Conservation (phyloP, 179 eudicot species). For the Camellia oleifera region DNA sequence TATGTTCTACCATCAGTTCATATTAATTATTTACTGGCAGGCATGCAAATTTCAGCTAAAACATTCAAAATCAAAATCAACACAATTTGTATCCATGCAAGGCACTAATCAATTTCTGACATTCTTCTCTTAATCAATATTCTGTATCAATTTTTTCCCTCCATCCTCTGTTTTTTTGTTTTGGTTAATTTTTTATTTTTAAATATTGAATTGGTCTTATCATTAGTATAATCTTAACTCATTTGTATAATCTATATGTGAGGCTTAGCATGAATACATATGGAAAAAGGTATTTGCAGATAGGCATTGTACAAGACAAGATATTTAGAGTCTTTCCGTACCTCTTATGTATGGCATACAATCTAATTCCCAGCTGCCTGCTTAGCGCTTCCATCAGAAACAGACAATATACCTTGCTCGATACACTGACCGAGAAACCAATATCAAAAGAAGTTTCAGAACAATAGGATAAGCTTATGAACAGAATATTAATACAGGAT, state of each 20-base stretch:
- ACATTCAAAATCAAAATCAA: slow-evolving; percentile 1
- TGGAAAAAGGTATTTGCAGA: neutral
- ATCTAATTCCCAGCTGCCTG: slow-evolving; percentile 18
- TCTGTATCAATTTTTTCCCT: neutral
- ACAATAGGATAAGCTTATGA: neutral
- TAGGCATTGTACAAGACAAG: neutral
- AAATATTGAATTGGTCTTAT: too few relatives aligned
- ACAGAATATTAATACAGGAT: neutral
- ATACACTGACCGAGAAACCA: slow-evolving; percentile 51
- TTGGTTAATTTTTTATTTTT: too few relatives aligned
- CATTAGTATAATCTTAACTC: neutral
- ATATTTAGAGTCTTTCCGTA: neutral
- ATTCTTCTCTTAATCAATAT: neutral
- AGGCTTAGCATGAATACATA: neutral
- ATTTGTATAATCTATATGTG: neutral
- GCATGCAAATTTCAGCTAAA: neutral
- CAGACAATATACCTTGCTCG: slow-evolving; percentile 76
- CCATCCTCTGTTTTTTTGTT: neutral
- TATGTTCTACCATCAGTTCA: neutral
- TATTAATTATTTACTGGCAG: neutral
- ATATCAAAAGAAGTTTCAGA: neutral
- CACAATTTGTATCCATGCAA: neutral
- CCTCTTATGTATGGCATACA: slow-evolving; percentile 8
- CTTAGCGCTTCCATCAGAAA: slow-evolving; percentile 23
- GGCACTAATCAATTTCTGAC: neutral